These are phyloP conservation scores for Scedosporium aurantiacum DNA, from an alignment of 2,329 filamentous ascomycete genomes.

Conservation along the genomic window DNA sequence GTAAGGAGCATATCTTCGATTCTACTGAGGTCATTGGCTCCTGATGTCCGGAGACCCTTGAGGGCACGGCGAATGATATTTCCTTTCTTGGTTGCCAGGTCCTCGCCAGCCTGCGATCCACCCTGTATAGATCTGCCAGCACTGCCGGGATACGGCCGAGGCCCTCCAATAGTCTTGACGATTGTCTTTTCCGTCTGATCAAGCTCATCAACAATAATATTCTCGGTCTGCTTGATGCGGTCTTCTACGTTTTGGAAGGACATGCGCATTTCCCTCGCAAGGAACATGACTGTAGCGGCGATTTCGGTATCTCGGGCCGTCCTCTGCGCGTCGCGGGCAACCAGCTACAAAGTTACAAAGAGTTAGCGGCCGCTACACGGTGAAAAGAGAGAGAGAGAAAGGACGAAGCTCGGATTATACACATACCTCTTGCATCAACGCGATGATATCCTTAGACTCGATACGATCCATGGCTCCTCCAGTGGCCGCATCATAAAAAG, in stretches of 20 bases:
- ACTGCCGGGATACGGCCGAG: slow-evolving; percentile 67
- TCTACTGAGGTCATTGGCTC: slow-evolving; percentile 73
- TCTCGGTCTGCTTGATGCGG: slow-evolving; percentile 81
- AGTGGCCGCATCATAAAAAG: slow-evolving; percentile 81
- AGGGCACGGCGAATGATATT: slow-evolving; percentile 93
- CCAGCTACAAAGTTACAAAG: slow-evolving; percentile 46
- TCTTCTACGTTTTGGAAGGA: slow-evolving; percentile 94
- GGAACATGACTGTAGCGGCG: slow-evolving; percentile 82
- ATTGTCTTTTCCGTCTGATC: slow-evolving; percentile 79
- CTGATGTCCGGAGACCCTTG: slow-evolving; percentile 79
- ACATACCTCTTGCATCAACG: slow-evolving; percentile 87
- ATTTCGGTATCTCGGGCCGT: slow-evolving; percentile 96
- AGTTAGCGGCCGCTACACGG: no score
- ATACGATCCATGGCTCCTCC: slow-evolving; percentile 84
- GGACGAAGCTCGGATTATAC: no score
- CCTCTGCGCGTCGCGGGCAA: slow-evolving; percentile 89
- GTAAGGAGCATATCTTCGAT: slow-evolving; percentile 91
- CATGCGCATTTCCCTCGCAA: slow-evolving; percentile 91
- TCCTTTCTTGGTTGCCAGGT: slow-evolving; percentile 65
- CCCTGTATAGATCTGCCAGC: slow-evolving; percentile 48
- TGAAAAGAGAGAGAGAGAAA: neutral
- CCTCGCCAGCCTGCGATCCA: slow-evolving; percentile 46
- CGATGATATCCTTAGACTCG: slow-evolving; percentile 91
- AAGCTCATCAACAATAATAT: slow-evolving; percentile 76
- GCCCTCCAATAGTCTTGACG: slow-evolving; percentile 72